Base-by-base conservation (phyloP, 2,329 filamentous ascomycete species). In the Diaporthe aspalathi region DNA sequence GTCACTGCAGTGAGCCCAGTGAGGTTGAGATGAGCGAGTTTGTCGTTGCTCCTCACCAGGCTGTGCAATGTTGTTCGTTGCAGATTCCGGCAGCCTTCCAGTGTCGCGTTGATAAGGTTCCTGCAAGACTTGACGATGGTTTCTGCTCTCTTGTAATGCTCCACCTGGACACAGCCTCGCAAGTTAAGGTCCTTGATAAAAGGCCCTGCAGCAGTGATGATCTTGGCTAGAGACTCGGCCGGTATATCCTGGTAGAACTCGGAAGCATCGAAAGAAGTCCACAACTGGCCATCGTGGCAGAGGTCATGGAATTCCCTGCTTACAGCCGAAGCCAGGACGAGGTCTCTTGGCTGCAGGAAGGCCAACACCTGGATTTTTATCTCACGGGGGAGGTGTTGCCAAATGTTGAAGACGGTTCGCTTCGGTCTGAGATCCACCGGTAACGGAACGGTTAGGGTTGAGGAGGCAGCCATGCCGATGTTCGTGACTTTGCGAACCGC, bases 221-320 rank as follows among this genome's bases (percentile, higher is more conserved):
- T 94, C 77, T 92, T 94, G 70, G 94, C 90, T 60, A 99, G 83
- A 0, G 93, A 93, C 74, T 93, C 91, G 27, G 93, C 93, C 0
- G 95, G 92, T 74, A 98, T 98, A 67, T 94, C 89, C 74, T 88
- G 89, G 79, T 98, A 98, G 81, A 95, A 98, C 63, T 93, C 91
- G 9, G 94, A 92, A 2, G 93, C 90, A 79, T 98, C 94, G 62
- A 98, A 87, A 52, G 88, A 90, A 4, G 90, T 91, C 96, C 96
- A 99, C 20, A 98, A 83, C 82, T 99, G 96, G 2, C 96, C 96
- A 80, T 99, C 95, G 76, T 95, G 97, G 82, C 95, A 98, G 81
- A 93, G 90, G 60, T 88, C 86, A 80, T 97, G 86, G 85, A 96
- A 98, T 7, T 87, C 83, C 80, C 91, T 94, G 78, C 91, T 95